Percentiles rank a stretch among this genome's conserved stretches.
Conservation (phyloP, 208 protist species). For the Entamoeba invadens region DNA sequence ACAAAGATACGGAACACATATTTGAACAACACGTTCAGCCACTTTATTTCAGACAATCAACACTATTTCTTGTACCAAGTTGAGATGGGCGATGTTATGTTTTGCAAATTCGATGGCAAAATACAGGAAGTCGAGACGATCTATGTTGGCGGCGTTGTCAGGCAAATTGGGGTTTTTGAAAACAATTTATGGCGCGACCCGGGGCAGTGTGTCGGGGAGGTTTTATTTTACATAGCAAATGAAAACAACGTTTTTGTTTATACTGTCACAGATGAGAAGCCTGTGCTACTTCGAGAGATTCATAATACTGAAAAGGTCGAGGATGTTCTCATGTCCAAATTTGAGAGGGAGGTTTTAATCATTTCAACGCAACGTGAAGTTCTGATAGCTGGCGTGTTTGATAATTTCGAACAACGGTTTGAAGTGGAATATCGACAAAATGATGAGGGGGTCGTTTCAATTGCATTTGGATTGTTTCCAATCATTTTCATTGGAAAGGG, state of each 20-base stretch:
- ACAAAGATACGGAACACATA: neutral
- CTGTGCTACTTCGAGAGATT: neutral
- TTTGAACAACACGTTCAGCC: neutral
- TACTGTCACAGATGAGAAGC: neutral
- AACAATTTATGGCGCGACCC: neutral
- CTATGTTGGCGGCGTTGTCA: neutral
- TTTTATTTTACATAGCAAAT: neutral
- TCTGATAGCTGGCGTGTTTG: neutral
- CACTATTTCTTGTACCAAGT: neutral
- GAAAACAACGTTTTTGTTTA: neutral
- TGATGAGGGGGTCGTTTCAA: neutral
- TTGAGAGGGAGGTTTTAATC: neutral
- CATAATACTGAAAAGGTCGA: neutral
- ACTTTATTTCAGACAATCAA: neutral
- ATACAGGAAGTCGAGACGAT: neutral
- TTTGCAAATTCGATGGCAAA: neutral
- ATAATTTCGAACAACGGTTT: neutral
- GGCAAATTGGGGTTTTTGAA: neutral
- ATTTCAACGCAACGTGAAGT: neutral
- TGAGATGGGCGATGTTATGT: neutral
- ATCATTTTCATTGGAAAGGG: neutral
- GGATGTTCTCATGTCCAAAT: neutral
- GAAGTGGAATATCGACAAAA: neutral
- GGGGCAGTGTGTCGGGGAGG: neutral
- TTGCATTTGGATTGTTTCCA: neutral